Evolutionary conservation across 116 monocot species (phyloP).

Genomic region (Zostera marina): DNA sequence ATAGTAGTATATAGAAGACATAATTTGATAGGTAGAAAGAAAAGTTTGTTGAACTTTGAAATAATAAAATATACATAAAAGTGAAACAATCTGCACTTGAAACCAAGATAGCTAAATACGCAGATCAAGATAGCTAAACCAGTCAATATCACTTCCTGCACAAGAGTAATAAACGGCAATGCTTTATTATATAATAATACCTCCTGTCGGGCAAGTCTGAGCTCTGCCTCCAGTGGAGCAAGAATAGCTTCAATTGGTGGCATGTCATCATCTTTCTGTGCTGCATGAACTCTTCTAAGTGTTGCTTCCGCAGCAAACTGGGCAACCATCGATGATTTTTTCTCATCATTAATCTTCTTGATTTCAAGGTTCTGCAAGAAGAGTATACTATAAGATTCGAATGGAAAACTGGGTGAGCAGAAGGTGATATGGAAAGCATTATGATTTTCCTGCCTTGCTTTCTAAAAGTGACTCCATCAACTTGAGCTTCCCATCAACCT

Average conservation of each 20-base stretch:
- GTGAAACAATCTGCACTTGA: too few species aligned
- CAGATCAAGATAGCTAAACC: too few species aligned
- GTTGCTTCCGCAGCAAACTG: conserved; percentile 84
- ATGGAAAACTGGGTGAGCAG: not conserved
- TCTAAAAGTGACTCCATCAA: conserved; percentile 2
- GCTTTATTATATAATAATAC: conserved; percentile 9
- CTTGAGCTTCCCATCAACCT: conserved; percentile 3
- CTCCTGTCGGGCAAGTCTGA: conserved; percentile 64
- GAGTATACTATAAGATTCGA: not conserved
- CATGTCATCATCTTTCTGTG: conserved; percentile 91
- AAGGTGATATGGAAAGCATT: not conserved
- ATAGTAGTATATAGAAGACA: too few species aligned
- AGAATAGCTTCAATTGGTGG: conserved; percentile 84
- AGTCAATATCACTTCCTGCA: too few species aligned
- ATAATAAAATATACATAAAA: too few species aligned
- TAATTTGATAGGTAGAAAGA: too few species aligned
- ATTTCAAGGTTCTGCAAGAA: conserved; percentile 62
- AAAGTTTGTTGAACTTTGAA: too few species aligned
- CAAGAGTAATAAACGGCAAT: too few species aligned
- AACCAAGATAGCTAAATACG: too few species aligned
- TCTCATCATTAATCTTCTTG: conserved; percentile 71
- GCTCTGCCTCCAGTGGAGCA: conserved; percentile 69
- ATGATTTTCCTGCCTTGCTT: not conserved
- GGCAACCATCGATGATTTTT: conserved; percentile 54
- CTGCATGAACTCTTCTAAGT: conserved; percentile 81